Conservation (phyloP, 1,284 basidiomycete genomes). For the Meira miltonrushii region DNA sequence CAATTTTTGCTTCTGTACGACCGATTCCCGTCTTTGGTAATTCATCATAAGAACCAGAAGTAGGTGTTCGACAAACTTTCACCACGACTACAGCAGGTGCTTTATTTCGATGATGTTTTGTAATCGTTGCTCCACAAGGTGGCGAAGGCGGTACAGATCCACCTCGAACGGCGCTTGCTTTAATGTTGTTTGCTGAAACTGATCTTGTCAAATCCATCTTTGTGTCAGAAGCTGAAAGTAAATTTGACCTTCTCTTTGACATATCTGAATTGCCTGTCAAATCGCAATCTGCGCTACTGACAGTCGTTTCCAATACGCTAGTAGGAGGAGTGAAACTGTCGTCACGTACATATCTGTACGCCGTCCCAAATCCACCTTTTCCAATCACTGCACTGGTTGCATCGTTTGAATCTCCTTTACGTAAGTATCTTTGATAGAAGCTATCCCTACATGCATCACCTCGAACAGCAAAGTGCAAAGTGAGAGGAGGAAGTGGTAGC, state of each 20-base stretch:
- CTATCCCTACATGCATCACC: not conserved
- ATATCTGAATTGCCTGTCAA: not conserved
- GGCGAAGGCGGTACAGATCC: not conserved
- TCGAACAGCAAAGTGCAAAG: conserved; percentile 7
- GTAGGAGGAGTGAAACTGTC: conserved; percentile 23
- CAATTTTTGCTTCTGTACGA: conserved; percentile 9
- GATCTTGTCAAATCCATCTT: not conserved
- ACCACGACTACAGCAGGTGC: conserved; percentile 32
- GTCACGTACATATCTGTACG: conserved; percentile 29
- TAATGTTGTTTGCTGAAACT: not conserved
- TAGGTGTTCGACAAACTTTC: conserved; percentile 42
- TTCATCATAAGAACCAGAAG: conserved; percentile 38
- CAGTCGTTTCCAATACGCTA: conserved; percentile 19
- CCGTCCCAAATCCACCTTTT: conserved; percentile 25
- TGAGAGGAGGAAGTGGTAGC: conserved; percentile 14
- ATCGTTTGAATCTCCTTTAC: conserved; percentile 8
- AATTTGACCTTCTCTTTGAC: too few species aligned
- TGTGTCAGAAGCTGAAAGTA: too few species aligned
- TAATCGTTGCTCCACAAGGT: not conserved
- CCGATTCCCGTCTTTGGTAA: conserved; percentile 29
- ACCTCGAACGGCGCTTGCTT: not conserved
- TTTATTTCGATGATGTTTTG: not conserved
- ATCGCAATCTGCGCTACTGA: conserved; percentile 3
- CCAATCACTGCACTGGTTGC: conserved; percentile 12
- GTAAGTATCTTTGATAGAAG: conserved; percentile 10